Conservation (phyloP, 225 moss, liverwort and hornwort species). For the Pseudisothecium myosuroides region DNA sequence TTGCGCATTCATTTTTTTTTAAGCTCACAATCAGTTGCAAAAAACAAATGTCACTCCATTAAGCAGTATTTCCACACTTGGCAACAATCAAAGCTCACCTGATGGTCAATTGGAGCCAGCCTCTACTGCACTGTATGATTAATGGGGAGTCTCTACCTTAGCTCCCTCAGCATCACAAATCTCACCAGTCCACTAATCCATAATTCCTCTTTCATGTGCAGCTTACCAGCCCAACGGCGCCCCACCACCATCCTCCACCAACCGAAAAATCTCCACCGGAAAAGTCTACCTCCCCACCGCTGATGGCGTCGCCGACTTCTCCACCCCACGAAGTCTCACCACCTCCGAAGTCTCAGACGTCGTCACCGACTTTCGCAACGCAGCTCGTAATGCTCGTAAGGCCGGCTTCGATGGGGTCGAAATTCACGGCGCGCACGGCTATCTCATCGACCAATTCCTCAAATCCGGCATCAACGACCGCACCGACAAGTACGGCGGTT, state of each 20-base stretch:
- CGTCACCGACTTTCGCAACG: constrained; percentile 1
- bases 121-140: too few species aligned
- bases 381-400: constrained; percentile 30
- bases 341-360: constrained; percentile 6
- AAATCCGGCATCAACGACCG: constrained; percentile 46
- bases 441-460: constrained; percentile 40
- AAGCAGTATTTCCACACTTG: too few species aligned
- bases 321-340: constrained; percentile 11
- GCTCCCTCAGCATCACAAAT: neutral
- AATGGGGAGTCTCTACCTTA: neutral
- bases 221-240: constrained; percentile 20
- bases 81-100: too few species aligned
- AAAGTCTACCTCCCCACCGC: neutral
- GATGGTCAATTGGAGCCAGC: neutral
- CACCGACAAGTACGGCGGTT: constrained; percentile 46
- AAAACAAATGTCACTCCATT: too few species aligned
- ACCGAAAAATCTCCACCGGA: neutral
- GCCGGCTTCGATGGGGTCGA: constrained; percentile 38
- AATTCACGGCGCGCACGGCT: constrained; percentile 26
- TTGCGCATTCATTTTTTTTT: too few species aligned
- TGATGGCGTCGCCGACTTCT: neutral
- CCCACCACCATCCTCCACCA: neutral
- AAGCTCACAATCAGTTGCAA: too few species aligned
- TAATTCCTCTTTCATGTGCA: neutral
- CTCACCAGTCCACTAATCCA: too few species aligned